phyloP scores from a whole-genome alignment of 345 rosid species.

The Salix caprea region DNA sequence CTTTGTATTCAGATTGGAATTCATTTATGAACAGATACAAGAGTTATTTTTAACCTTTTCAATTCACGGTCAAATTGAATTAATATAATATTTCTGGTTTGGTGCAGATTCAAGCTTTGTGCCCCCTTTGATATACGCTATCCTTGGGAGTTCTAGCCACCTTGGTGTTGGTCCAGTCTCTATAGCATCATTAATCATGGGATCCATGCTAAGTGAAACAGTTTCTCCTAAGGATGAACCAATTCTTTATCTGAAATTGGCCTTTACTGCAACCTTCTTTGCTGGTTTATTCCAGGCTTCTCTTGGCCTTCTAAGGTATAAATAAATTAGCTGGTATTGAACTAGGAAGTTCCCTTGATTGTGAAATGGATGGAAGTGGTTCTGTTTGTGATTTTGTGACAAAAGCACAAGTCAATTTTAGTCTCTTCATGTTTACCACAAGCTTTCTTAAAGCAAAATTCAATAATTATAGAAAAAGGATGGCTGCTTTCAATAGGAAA shows the following conservation, averaged over 20 bases:
- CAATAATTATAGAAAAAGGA: neutral
- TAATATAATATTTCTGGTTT: neutral
- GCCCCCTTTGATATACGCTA: constrained; percentile 81
- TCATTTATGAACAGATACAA: constrained; percentile 2
- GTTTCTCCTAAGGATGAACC: constrained; percentile 63
- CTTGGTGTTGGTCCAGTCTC: constrained; percentile 97
- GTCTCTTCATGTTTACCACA: neutral
- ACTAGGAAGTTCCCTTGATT: neutral
- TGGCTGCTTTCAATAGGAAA: neutral
- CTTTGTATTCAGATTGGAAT: neutral
- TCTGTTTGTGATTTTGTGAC: neutral
- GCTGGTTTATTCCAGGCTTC: constrained; percentile 95
- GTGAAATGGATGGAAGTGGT: neutral
- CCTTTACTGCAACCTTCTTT: constrained; percentile 94
- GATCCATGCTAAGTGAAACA: constrained; percentile 78
- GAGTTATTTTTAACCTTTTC: neutral
- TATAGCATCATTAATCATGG: constrained; percentile 94
- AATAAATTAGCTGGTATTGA: neutral
- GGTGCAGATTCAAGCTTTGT: constrained; percentile 97
- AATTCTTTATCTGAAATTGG: constrained; percentile 66
- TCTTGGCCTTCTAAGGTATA: constrained; percentile 76
- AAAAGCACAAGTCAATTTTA: neutral
- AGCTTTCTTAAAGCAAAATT: neutral
- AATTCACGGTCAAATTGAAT: neutral
- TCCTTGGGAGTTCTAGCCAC: constrained; percentile 89